Evolutionary conservation across 2,329 filamentous ascomycete species (phyloP).

Genomic region (Pseudophaeomoniella oleicola): DNA sequence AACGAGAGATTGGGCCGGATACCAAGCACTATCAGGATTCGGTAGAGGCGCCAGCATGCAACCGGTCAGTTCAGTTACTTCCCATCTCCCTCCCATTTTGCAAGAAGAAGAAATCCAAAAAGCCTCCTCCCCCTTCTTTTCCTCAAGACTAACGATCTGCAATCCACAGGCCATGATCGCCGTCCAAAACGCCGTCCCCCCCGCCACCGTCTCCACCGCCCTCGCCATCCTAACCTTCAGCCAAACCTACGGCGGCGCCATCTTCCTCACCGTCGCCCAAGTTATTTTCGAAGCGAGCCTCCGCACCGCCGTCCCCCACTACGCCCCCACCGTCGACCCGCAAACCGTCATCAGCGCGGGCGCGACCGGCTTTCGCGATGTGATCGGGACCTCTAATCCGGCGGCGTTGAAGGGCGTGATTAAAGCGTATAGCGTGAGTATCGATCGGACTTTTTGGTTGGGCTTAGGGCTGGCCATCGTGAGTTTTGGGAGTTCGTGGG

Average conservation of each 20-base stretch:
- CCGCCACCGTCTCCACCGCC: constrained; percentile 14
- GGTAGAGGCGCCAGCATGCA: constrained; percentile 17
- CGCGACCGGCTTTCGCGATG: too few relatives aligned
- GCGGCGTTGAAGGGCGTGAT: constrained; percentile 22
- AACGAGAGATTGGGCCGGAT: constrained; percentile 23
- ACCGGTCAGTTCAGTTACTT: constrained; percentile 17
- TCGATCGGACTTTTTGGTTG: constrained; percentile 28
- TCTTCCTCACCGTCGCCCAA: constrained; percentile 15
- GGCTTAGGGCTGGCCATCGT: constrained; percentile 14
- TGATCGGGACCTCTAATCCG: too few relatives aligned
- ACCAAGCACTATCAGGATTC: constrained; percentile 19
- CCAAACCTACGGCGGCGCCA: constrained; percentile 16
- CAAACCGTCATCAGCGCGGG: constrained; percentile 26
- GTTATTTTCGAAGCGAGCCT: constrained; percentile 22
- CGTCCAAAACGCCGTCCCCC: constrained; percentile 12
- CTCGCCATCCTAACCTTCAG: constrained; percentile 14
- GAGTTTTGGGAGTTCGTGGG: constrained; percentile 12
- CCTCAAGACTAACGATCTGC: constrained; percentile 1
- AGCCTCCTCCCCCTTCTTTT: background rate
- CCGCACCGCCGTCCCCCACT: constrained; percentile 14
- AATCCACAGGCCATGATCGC: constrained; percentile 13
- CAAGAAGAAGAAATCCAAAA: too few relatives aligned
- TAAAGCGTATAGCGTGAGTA: constrained; percentile 24
- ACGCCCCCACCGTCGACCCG: constrained; percentile 17
- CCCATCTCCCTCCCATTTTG: background rate